Percentiles rank a stretch among this genome's conserved stretches.
phyloP scores from a whole-genome alignment of 257 asterid species.

The Solanum pennellii region DNA sequence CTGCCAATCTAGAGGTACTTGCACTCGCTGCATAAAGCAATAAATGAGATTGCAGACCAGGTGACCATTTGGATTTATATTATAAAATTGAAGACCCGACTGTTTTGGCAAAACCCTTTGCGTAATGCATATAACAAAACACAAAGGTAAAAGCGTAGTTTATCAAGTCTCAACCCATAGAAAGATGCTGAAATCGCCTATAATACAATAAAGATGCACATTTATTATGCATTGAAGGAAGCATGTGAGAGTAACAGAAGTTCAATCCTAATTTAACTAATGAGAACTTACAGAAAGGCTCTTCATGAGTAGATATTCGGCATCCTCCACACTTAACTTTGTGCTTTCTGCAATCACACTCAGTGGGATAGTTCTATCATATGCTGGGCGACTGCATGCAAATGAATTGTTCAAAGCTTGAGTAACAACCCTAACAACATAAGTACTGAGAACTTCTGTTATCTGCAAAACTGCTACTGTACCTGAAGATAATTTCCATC shows the following conservation, averaged over 20 bases:
- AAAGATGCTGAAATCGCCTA: background rate
- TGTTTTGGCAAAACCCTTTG: background rate
- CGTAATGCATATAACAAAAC: background rate
- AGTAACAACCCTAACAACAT: background rate
- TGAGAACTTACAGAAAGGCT: constrained; percentile 80
- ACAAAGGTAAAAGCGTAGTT: background rate
- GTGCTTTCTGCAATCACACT: constrained; percentile 75
- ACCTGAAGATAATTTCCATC: constrained; percentile 98
- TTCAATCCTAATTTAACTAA: background rate
- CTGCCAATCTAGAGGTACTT: background rate
- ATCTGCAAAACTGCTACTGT: background rate
- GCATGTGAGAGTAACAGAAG: background rate
- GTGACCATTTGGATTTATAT: background rate
- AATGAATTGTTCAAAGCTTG: background rate
- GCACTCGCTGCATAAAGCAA: background rate
- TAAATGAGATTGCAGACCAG: background rate
- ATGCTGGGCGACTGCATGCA: constrained; percentile 83
- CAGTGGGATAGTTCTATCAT: constrained; percentile 85
- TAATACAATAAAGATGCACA: background rate
- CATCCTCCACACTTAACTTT: constrained; percentile 82
- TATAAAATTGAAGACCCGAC: background rate
- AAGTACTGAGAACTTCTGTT: background rate
- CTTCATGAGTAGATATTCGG: constrained; percentile 91
- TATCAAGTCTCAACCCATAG: background rate
- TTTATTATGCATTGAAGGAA: background rate